Base-by-base conservation (phyloP, 1,139 yeast species). In the Arxiozyma telluris region DNA sequence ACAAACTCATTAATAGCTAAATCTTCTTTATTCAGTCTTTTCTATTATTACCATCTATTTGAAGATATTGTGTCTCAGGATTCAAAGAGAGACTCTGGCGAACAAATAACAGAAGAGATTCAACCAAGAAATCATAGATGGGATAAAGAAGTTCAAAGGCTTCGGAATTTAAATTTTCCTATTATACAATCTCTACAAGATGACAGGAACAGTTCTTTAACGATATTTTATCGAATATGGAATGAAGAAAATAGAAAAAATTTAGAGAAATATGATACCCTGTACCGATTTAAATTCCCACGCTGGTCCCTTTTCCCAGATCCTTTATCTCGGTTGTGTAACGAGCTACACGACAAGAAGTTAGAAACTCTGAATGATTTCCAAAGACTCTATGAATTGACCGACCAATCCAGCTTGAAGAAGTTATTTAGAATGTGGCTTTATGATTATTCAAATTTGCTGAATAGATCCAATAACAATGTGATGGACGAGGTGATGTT, bases 21-120 rank as follows among this genome's bases (percentile, higher is more conserved):
- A 49, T 59, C 62, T 58, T 64, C 70, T 1, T 41, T 67, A 11
- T 67, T 64, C 50, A 62, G 65, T 51, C 56, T 67, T 60, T 48
- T 66, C 22, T 65, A 66, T 55, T 59, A 69, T 50, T 53, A 49
- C 12, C 58, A 60, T 38, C 48, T 65, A 30, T 65, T 59, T 55
- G 58, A 57, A 48, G 57, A 58, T 44, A 59, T 61, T 8, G 44
- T 56, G 11, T 43, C 42, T 22, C 55, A 53, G 27, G 43, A 46
- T 5, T 34, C 41, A 4, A 34, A 34, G 25, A 21, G 42, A 18
- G n/a, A 41, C 18, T n/a, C 43, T 17, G 44, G 25, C 15, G 49
- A 54, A 20, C 41, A 44, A 44, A 42, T 41, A 6, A 25, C 17
- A 59, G 60, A 18, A 18, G 9, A 38, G 59, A n/a, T 5, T 18